phyloP scores from a whole-genome alignment of 2,329 filamentous ascomycete species.

The Aspergillus awamori region DNA sequence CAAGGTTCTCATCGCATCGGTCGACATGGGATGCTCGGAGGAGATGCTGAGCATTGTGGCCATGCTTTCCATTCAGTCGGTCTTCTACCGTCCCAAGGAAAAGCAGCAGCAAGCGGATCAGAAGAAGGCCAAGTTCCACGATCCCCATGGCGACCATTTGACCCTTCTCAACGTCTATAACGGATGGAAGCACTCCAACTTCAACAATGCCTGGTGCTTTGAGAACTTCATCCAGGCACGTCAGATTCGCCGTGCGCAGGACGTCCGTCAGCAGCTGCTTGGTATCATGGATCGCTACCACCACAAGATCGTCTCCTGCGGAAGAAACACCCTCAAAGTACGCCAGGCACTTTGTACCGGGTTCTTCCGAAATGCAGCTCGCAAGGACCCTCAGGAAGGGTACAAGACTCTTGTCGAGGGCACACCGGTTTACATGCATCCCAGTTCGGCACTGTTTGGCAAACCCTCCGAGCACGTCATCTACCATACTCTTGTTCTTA shows the following conservation, averaged over 20 bases:
- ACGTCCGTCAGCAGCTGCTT: slow-evolving; percentile 87
- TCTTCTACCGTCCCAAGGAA: slow-evolving; percentile 96
- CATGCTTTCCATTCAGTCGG: slow-evolving; percentile 82
- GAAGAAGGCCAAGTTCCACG: slow-evolving; percentile 97
- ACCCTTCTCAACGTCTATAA: slow-evolving; percentile 97
- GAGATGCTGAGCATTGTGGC: slow-evolving; percentile 93
- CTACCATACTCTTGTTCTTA: slow-evolving; percentile 66
- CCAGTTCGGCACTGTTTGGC: slow-evolving; percentile 86
- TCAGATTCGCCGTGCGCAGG: slow-evolving; percentile 83
- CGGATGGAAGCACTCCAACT: slow-evolving; percentile 86
- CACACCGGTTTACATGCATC: slow-evolving; percentile 93
- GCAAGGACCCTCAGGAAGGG: slow-evolving; percentile 94
- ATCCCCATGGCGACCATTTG: slow-evolving; percentile 89
- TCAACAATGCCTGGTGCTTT: slow-evolving; percentile 87
- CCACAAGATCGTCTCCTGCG: slow-evolving; percentile 80
- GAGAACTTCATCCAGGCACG: slow-evolving; percentile 97
- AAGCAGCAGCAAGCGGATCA: slow-evolving; percentile 96
- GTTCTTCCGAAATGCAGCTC: slow-evolving; percentile 92
- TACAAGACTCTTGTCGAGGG: slow-evolving; percentile 97
- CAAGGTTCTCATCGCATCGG: slow-evolving; percentile 85
- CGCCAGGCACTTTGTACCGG: slow-evolving; percentile 87
- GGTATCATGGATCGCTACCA: slow-evolving; percentile 93
- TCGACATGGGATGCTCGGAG: slow-evolving; percentile 86
- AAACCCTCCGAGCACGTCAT: slow-evolving; percentile 97
- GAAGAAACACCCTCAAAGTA: slow-evolving; percentile 82